Evolutionary conservation across 371 early-diverging fungal genomes (phyloP).

Genomic region (Lichtheimia ramosa): DNA sequence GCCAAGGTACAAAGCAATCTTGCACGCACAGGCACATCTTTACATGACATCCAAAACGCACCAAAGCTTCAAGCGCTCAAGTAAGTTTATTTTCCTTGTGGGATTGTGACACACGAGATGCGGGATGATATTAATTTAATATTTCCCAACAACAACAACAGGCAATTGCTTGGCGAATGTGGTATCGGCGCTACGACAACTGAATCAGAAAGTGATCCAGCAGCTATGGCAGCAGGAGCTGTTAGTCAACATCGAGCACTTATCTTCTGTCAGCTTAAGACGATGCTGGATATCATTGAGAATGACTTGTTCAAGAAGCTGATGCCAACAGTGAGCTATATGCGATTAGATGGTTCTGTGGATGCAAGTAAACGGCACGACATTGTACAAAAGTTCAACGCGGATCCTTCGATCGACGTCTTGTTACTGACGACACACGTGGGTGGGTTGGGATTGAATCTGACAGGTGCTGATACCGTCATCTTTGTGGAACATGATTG

Average conservation of each 20-base stretch:
- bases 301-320: constrained; percentile 78
- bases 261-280: constrained; percentile 96
- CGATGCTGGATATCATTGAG: constrained; percentile 97
- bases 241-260: constrained; percentile 92
- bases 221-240: constrained; percentile 56
- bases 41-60: constrained; percentile 88
- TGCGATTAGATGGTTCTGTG: constrained; percentile 96
- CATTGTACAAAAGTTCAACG: constrained; percentile 94
- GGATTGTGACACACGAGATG: too few relatives aligned
- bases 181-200: constrained; percentile 80
- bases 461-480: constrained; percentile 99
- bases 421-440: constrained; percentile 97
- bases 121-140: too few relatives aligned
- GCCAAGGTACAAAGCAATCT: constrained; percentile 62
- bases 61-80: constrained; percentile 90
- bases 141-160: constrained; percentile 9
- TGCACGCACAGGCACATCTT: constrained; percentile 53
- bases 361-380: constrained; percentile 85
- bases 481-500: constrained; percentile 99
- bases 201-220: constrained; percentile 47
- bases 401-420: constrained; percentile 94
- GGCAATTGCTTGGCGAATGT: constrained; percentile 87
- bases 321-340: constrained; percentile 90
- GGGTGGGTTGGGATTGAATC: constrained; percentile 98
- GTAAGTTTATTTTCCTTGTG: constrained; percentile 29